These are phyloP conservation scores for Blastocystis sp. DNA, from an alignment of 352 stramenopile species.

Conservation along the genomic window DNA sequence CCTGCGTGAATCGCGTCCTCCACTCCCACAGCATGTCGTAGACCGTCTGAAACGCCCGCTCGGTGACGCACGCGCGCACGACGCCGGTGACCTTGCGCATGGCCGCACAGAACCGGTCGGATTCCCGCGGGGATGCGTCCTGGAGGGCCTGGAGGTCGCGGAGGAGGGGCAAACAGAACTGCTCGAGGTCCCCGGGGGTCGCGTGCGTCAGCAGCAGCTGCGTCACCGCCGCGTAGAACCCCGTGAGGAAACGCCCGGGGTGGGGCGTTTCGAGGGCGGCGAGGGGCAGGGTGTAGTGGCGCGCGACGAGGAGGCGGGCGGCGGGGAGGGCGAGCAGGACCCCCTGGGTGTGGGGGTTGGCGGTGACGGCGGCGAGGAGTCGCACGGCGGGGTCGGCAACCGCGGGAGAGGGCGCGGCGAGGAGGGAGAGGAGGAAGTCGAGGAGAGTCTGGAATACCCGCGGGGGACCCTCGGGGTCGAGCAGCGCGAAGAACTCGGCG, in stretches of 20 bases:
- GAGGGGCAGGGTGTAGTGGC: neutral
- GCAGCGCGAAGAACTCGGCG: neutral
- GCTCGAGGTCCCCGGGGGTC: slow-evolving; percentile 18
- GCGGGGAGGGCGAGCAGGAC: neutral
- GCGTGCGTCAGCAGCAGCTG: neutral
- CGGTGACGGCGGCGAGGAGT: neutral
- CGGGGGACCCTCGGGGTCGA: neutral
- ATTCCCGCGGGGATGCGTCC: neutral
- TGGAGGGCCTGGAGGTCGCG: neutral
- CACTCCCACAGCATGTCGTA: slow-evolving; percentile 17
- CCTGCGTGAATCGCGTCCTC: neutral
- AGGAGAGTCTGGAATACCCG: neutral
- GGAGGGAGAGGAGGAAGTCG: neutral
- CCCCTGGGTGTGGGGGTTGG: neutral
- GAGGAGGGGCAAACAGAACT: neutral
- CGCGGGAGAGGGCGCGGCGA: neutral
- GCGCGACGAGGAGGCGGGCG: neutral
- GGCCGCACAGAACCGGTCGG: neutral
- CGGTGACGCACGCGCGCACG: neutral
- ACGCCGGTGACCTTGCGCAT: slow-evolving; percentile 8
- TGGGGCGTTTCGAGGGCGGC: neutral
- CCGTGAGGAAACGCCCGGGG: neutral
- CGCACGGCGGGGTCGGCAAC: neutral
- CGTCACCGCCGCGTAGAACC: slow-evolving; percentile 4
- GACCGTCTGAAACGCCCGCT: neutral